Conservation (phyloP, 2,329 filamentous ascomycete species). For the Annulohypoxylon truncatum region DNA sequence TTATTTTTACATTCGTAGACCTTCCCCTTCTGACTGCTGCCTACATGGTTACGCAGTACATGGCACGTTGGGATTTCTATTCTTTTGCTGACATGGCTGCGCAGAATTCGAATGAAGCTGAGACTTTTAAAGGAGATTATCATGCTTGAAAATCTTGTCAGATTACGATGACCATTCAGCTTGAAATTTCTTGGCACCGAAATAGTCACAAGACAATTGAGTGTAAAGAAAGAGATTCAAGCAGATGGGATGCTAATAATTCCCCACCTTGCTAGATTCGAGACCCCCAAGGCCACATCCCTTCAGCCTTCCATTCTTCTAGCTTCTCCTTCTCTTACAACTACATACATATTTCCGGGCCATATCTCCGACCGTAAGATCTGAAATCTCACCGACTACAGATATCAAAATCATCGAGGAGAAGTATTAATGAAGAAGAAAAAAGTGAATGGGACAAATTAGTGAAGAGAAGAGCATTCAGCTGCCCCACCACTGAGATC, state of each 20-base stretch:
- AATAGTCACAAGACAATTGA: slow-evolving; percentile 17
- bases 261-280: slow-evolving; percentile 30
- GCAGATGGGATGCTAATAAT: slow-evolving; percentile 22
- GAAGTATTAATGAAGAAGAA: not conserved
- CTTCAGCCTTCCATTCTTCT: slow-evolving; percentile 20
- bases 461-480: not conserved
- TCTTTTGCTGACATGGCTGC: slow-evolving; percentile 17
- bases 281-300: slow-evolving; percentile 1
- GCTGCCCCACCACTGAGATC: slow-evolving; percentile 7
- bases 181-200: slow-evolving; percentile 24
- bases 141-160: slow-evolving; percentile 3
- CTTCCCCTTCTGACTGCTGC: slow-evolving; percentile 4
- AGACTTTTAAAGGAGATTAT: not conserved
- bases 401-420: not conserved
- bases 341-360: not conserved
- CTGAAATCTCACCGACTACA: slow-evolving; percentile 4
- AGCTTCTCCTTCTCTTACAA: slow-evolving; percentile 17
- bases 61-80: not conserved
- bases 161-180: slow-evolving; percentile 18
- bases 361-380: slow-evolving; percentile 17
- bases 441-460: not conserved
- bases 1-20: slow-evolving; percentile 11
- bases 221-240: slow-evolving; percentile 17
- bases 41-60: slow-evolving; percentile 2
- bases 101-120: slow-evolving; percentile 8